phyloP scores from a whole-genome alignment of 352 stramenopile species.

The Phytophthora hibernalis region DNA sequence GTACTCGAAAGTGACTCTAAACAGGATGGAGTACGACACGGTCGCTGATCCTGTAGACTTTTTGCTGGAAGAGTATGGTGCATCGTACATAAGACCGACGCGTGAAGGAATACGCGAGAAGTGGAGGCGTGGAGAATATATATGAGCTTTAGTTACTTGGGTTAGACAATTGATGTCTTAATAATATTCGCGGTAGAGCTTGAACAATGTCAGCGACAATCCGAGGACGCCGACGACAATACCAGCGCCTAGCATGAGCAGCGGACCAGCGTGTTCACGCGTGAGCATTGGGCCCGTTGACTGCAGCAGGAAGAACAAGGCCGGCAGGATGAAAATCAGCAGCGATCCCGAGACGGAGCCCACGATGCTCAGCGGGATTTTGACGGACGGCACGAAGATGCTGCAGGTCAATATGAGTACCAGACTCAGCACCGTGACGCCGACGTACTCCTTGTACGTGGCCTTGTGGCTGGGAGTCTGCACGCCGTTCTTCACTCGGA shows the following conservation, averaged over 20 bases:
- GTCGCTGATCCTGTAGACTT: conserved; percentile 54
- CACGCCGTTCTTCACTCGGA: conserved; percentile 71
- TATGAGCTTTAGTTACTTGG: conserved; percentile 24
- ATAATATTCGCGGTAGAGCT: conserved; percentile 49
- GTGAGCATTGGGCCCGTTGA: conserved; percentile 49
- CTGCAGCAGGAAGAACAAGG: conserved; percentile 80
- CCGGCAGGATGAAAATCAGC: conserved; percentile 85
- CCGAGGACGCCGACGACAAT: conserved; percentile 51
- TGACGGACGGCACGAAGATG: conserved; percentile 80
- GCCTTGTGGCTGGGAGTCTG: conserved; percentile 73
- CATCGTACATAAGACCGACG: conserved; percentile 38
- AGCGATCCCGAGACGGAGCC: conserved; percentile 79
- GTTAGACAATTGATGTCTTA: conserved; percentile 32
- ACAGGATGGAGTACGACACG: conserved; percentile 45
- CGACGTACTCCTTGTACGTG: conserved; percentile 49
- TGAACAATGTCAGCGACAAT: conserved; percentile 52
- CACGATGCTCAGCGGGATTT: conserved; percentile 82
- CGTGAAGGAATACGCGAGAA: background rate
- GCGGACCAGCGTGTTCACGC: conserved; percentile 47
- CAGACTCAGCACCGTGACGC: conserved; percentile 59
- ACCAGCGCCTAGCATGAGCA: conserved; percentile 67
- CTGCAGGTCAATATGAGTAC: conserved; percentile 72
- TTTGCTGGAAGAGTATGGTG: conserved; percentile 52
- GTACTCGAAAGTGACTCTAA: conserved; percentile 43
- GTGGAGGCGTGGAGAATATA: conserved; percentile 17